Base-by-base conservation (phyloP, 2,329 filamentous ascomycete species). In the Malbranchea zuffiana region DNA sequence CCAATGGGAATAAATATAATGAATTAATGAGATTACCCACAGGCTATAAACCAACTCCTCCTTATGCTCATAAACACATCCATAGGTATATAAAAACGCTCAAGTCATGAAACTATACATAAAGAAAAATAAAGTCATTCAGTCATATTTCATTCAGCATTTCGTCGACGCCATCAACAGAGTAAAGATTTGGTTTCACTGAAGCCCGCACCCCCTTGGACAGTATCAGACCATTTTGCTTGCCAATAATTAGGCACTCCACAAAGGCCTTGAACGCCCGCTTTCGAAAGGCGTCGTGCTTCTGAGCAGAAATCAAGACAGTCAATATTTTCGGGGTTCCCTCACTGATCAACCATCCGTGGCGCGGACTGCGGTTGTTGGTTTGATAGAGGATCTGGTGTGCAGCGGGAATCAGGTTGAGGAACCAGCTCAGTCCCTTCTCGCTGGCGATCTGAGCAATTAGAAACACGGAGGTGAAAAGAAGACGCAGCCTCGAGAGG, bases 381-480 rank as follows among this genome's bases (percentile, higher is more conserved):
- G 43, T 37, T 36, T 47, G 47, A 32, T 46, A 50, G 38, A 50
- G 43, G 29, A 50, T 44, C 37, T 50, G 38, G 39, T 47, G 50
- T 40, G 48, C 6, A 32, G 46, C 47, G 1, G 46, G 36, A 25
- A 39, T 37, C 19, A 48, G 33, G 26, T 45, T 45, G 25, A 47
- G 42, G 37, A 47, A 45, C 13, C 40, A 35, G 32, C 45, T 37
- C 34, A 40, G 44, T 43, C 45, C 45, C 30, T 45, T 29, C 32
- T 44, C 41, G 5, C 39, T 11, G 5, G 40, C 32, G 42, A 43
- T 24, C 48, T 51, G 28, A 42, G 47, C 35, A 45, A 55, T 39
- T 40, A 54, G 37, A 45, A 56, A 41, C 44, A 56, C 21, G 44
- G 43, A 37, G 43, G 51, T 33, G 39, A 47, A 40, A 21, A 46